A percentile compares a stretch with the other conserved stretches of the same genome.
Evolutionary conservation across 192 early-diverging fungal species (phyloP).

Genomic region (Coemansia sp.): DNA sequence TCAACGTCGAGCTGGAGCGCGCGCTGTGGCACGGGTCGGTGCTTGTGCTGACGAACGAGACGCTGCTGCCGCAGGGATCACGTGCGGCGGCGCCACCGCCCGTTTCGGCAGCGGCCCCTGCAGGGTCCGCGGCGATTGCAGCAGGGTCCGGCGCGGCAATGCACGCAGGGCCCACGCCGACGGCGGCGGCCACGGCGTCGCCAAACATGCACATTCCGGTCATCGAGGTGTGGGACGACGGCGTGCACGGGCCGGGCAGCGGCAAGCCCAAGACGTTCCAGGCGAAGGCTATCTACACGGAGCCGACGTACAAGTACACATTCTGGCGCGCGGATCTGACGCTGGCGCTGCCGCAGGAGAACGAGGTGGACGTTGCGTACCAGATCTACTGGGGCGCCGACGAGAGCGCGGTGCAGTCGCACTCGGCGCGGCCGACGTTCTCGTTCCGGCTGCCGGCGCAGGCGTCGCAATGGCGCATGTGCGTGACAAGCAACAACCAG

Average conservation of each 20-base stretch:
- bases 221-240: constrained; percentile 52
- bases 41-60: constrained; percentile 51
- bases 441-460: constrained; percentile 50
- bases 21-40: constrained; percentile 52
- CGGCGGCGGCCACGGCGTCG: constrained; percentile 3
- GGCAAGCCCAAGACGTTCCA: constrained; percentile 52
- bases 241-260: constrained; percentile 47
- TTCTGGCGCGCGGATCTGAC: constrained; percentile 49
- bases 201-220: constrained; percentile 31
- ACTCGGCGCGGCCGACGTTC: constrained; percentile 34
- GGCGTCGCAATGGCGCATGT: constrained; percentile 53
- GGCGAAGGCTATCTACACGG: constrained; percentile 44
- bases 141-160: constrained; percentile 14
- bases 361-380: constrained; percentile 42
- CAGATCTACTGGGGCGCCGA: constrained; percentile 51
- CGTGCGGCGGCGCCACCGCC: constrained; percentile 11
- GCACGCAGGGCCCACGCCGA: constrained; percentile 33
- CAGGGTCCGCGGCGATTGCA: background rate
- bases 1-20: constrained; percentile 47
- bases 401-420: constrained; percentile 42
- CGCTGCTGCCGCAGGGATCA: constrained; percentile 34
- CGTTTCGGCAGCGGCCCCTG: background rate
- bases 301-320: constrained; percentile 52
- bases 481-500: constrained; percentile 48
- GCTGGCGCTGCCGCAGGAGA: constrained; percentile 40